Conservation (phyloP, 805 yeast species). For the Nakazawaea ishiwadae region DNA sequence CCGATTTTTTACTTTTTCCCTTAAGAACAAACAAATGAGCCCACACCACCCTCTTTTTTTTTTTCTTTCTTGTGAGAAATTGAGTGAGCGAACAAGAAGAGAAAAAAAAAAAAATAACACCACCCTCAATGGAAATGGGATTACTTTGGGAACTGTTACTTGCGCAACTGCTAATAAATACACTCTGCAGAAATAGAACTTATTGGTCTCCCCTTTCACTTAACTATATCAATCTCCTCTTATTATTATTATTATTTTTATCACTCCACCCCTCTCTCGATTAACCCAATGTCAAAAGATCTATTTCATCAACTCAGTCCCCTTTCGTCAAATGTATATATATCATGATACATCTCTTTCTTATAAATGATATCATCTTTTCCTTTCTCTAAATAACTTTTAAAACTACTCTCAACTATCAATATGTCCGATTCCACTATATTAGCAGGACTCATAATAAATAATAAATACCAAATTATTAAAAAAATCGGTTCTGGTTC, state of each 20-base stretch:
- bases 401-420: not conserved
- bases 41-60: not conserved
- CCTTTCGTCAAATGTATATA: not conserved
- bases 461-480: conserved; percentile 36
- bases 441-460: conserved; percentile 23
- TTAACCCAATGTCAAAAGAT: too few relatives aligned
- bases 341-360: not conserved
- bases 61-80: too few relatives aligned
- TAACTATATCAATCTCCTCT: not conserved
- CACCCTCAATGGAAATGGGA: not conserved
- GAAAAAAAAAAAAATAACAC: not conserved
- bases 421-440: conserved; percentile 3
- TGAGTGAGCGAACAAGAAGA: too few relatives aligned
- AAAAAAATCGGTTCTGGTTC: conserved; percentile 78
- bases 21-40: too few relatives aligned
- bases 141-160: not conserved
- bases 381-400: not conserved
- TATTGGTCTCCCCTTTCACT: not conserved
- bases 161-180: not conserved
- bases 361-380: not conserved
- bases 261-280: not conserved
- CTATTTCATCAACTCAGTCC: too few relatives aligned
- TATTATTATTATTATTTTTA: not conserved
- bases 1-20: too few relatives aligned
- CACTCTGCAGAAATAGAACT: not conserved